Evolutionary conservation across 2,329 filamentous ascomycete genomes (phyloP), one percentile per base, ranked within the genome.

Genomic region (Diaporthe citrichinensis): DNA sequence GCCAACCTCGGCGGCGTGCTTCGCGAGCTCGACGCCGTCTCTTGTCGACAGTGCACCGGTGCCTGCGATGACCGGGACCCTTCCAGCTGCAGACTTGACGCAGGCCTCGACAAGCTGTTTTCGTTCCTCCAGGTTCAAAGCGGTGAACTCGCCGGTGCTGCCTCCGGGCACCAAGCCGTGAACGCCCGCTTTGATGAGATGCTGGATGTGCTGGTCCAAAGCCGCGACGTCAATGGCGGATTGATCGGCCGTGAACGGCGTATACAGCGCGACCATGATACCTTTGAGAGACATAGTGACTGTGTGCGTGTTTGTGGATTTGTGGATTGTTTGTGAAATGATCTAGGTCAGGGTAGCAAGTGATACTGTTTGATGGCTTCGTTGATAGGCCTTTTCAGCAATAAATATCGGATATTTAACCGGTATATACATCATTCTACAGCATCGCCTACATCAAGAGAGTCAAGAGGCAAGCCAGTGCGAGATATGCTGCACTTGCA

Each of bases 131-230:
- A 82, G 78, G 28, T 81, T 82, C 74, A 88, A 78, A 8, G 85
- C 82, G 7, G 87, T 87, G 81, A 89, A 89, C 77, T 89, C 87
- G 71, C 87, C 87, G 0, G 86, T 87, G 80, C 86, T 88, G 59
- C 87, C 87, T 7, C 86, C 87, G 0, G 87, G 87, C 2, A 89
- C 87, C 31, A 89, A 83, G 44, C 87, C 87, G 78, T 89, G 87
- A 25, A 88, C 82, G 4, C 87, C 87, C 0, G 84, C 83, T 5
- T 80, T 76, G 74, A 89, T 83, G 20, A 88, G 83, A 72, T 83
- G 83, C 73, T 88, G 83, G 77, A 89, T 86, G 79, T 89, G 87
- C 15, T 82, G 77, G 78, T 86, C 79, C 0, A 87, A 83, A 34
- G 82, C 81, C 9, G 74, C 72, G 25, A 82, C 78, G 77, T 88